Evolutionary conservation across 2,329 filamentous ascomycete species (phyloP), one percentile per base, ranked within the genome.

Genomic region (Xylariaceae sp.): DNA sequence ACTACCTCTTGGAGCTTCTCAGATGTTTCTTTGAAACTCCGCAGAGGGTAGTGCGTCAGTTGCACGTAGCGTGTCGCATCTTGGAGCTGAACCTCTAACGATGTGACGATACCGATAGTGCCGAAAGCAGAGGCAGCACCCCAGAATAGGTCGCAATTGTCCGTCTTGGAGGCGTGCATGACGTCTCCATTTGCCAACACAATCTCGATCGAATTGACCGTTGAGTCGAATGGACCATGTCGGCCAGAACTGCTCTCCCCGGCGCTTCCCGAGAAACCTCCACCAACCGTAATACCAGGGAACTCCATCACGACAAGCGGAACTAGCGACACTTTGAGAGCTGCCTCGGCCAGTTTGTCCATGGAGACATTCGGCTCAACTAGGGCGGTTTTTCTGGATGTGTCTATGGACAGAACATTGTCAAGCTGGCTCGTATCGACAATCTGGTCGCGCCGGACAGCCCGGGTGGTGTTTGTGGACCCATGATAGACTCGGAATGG

Each of bases 401-500:
- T 66, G 63, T 90, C 79, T 43, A 92, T 72, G 9, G 74, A 69
- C 10, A 92, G 72, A 14, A 92, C 80, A 66, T 81, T 77, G 57
- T 75, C 77, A 10, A 92, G 77, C 4, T 66, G 63, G 68, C 83
- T 86, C 36, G 86, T 90, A 66, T 90, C 86, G 50, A 92, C 75
- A 10, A 83, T 80, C 60, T 80, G 81, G 64, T 77, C 75, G 12
- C 68, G 65, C 17, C 73, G 70, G 7, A 76, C 76, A 22, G 78
- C 77, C 7, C 88, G 83, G 36, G 88, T 91, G 69, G 83, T 89
- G 71, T 89, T 90, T 22, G 88, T 90, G 0, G 86, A 84, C 55
- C 88, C 88, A 70, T 91, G 88, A 61, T 84, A 88, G 64, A 91
- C 85, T n/a, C 87, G 79, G 69, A 89, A 91, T 2, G 85, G 80